Percentiles rank a stretch among this genome's conserved stretches.
phyloP scores from a whole-genome alignment of 1,284 basidiomycete genomes.

The Trichosporon asahii region DNA sequence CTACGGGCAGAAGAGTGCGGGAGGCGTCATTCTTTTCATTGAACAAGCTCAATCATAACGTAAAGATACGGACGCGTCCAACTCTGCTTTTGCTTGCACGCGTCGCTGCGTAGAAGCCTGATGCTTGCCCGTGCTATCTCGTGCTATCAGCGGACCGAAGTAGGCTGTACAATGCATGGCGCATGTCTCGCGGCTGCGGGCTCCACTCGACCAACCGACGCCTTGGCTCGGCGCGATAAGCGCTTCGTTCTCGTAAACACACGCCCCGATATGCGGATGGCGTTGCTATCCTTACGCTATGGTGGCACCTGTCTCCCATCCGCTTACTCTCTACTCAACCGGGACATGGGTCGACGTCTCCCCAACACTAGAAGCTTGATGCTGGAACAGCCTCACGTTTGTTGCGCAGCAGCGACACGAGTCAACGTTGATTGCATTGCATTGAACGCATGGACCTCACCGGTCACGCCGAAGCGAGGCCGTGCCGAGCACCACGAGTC shows the following conservation, averaged over 20 bases:
- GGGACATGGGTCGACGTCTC: not conserved
- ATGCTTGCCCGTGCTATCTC: not conserved
- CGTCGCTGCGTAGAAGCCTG: too few species aligned
- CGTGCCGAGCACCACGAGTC: not conserved
- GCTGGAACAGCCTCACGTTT: not conserved
- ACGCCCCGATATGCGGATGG: not conserved
- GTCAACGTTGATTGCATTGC: not conserved
- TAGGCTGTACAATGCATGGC: not conserved
- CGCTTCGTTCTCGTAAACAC: not conserved
- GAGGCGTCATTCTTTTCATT: constrained; percentile 5
- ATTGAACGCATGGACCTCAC: not conserved
- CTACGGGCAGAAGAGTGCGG: not conserved
- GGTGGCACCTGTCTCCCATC: too few species aligned
- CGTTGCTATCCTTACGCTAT: not conserved
- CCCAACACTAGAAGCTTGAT: not conserved
- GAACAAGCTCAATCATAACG: constrained; percentile 3
- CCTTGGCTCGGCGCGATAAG: not conserved
- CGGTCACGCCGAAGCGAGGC: not conserved
- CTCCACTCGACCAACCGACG: not conserved
- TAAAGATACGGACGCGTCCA: not conserved
- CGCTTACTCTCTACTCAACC: not conserved
- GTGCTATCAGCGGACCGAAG: not conserved
- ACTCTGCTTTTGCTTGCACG: not conserved
- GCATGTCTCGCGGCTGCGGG: not conserved
- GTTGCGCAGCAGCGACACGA: not conserved